These are phyloP conservation scores for Saccharomyces kudriavzevii DNA, from an alignment of 805 yeast species.

Conservation along the genomic window DNA sequence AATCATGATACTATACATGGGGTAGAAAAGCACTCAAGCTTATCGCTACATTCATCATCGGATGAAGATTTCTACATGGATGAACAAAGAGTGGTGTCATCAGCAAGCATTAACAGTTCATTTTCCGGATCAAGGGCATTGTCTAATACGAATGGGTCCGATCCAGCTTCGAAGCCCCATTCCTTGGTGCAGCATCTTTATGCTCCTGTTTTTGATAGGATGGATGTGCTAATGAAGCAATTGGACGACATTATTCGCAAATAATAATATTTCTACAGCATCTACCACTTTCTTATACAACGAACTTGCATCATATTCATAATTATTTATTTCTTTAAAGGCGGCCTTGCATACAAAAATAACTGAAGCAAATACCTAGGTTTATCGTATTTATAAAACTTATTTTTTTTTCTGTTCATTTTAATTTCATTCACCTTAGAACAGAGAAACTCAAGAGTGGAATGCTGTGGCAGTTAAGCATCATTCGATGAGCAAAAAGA, in stretches of 20 bases:
- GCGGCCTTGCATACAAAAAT: background rate
- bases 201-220: conserved; percentile 47
- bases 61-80: conserved; percentile 24
- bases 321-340: background rate
- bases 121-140: conserved; percentile 11
- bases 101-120: conserved; percentile 24
- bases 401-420: background rate
- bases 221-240: conserved; percentile 31
- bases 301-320: background rate
- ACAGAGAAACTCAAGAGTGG: no score
- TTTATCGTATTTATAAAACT: background rate
- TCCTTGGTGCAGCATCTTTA: conserved; percentile 47
- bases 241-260: conserved; percentile 14
- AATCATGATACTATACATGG: background rate
- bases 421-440: background rate
- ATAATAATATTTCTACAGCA: background rate
- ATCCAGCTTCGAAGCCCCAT: conserved; percentile 24
- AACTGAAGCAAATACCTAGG: background rate
- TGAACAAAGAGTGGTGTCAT: conserved; percentile 18
- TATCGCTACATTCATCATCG: conserved; percentile 8
- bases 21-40: conserved; percentile 6
- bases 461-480: no score
- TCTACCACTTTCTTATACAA: background rate
- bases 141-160: conserved; percentile 2
- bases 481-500: no score